These are phyloP conservation scores for Colletotrichum tropicale DNA, from an alignment of 2,329 filamentous ascomycete species.

Conservation along the genomic window DNA sequence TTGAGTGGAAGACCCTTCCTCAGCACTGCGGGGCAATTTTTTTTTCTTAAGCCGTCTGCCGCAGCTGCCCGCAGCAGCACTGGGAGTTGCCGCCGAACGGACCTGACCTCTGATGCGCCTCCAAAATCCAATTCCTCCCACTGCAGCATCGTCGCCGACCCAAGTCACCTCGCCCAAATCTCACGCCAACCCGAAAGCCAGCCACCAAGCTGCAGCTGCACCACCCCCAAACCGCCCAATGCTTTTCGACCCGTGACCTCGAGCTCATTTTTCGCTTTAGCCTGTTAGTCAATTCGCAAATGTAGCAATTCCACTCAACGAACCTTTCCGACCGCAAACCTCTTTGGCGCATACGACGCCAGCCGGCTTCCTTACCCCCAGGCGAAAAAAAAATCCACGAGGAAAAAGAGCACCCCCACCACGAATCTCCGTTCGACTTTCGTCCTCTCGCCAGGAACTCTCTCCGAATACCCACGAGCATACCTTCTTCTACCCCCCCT, in stretches of 20 bases:
- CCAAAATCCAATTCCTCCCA: neutral
- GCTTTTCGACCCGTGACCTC: neutral
- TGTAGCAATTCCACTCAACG: neutral
- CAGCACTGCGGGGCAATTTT: neutral
- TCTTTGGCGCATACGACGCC: neutral
- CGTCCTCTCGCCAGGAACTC: neutral
- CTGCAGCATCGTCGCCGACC: constrained; percentile 21
- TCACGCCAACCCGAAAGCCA: neutral
- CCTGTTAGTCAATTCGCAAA: neutral
- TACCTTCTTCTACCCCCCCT: neutral
- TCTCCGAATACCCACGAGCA: neutral
- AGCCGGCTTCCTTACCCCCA: neutral
- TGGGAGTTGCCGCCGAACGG: neutral
- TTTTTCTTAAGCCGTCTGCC: neutral
- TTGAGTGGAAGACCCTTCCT: neutral
- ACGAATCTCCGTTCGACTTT: neutral
- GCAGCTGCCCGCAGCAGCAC: neutral
- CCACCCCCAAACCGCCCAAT: neutral
- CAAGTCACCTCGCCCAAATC: constrained; percentile 5
- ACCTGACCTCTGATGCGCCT: neutral
- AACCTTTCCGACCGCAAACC: neutral
- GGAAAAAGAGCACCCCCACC: neutral
- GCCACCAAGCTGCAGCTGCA: neutral
- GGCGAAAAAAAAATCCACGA: neutral
- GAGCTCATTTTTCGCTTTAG: neutral